Base-by-base conservation (phyloP, 305 asterid species). In the Striga hermonthica region DNA sequence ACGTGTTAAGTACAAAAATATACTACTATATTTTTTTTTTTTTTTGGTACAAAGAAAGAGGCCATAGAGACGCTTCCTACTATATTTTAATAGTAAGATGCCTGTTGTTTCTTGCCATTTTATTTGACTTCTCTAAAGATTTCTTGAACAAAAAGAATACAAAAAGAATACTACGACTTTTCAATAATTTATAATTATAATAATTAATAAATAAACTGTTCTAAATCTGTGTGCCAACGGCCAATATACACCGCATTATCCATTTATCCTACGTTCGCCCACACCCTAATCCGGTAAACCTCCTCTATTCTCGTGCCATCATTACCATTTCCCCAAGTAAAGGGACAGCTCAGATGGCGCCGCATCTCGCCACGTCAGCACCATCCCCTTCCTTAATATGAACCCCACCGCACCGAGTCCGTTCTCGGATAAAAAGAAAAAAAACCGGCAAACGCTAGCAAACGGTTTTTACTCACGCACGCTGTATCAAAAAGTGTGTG, bases 251-350 rank as follows among this genome's bases (percentile, higher is more conserved):
- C 4, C 45, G 31, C 31, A 22, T 14, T 14, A 12, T 5, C 12
- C 14, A 15, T 6, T 45, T 36, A 67, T 48, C 53, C 41, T 44
- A 15, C 0, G 11, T 6, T 65, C 47, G 39, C n/a, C 36, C 40
- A 3, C 41, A 54, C 13, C 39, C 4, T 50, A 40, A 34, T 2
- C 11, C 6, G 15, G 44, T 57, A 45, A 14, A 60, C 53, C 69
- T 7, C 68, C 67, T 74, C 16, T 67, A 14, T 64, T 31, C 1
- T 36, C 55, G 78, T 74, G 78, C 78, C 78, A 52, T 62, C 16
- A 31, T 53, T 36, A 22, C 31, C 31, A 22, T 22, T 22, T 22
- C 31, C 31, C 31, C n/a, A n/a, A 22, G 1, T 1, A 22, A 22
- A 22, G 31, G 31, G 2, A 22, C 31, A 22, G 31, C 31, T 15